Evolutionary conservation across 495 filamentous ascomycete species (phyloP).

Genomic region (Tuber microsphaerosporum): DNA sequence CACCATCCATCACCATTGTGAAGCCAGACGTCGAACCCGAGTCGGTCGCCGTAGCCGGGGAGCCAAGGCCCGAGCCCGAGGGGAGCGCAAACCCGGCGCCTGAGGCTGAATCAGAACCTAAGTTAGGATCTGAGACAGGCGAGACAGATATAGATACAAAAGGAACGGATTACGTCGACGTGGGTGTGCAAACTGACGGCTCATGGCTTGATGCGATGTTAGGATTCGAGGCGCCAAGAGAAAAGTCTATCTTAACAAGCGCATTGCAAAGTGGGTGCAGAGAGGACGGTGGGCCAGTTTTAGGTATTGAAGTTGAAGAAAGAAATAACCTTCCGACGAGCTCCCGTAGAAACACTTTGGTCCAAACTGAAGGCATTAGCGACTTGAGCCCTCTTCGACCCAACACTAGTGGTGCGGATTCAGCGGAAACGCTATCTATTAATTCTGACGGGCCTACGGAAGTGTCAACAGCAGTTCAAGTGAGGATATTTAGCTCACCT

Average conservation of each 20-base stretch:
- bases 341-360: conserved; percentile 1
- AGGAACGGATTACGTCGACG: not conserved
- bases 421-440: not conserved
- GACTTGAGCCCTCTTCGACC: not conserved
- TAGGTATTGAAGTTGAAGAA: not conserved
- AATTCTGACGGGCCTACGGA: conserved; percentile 1
- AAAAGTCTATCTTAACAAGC: not conserved
- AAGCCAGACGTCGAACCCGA: not conserved
- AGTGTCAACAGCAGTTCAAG: not conserved
- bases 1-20: not conserved
- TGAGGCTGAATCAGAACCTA: not conserved
- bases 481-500: not conserved
- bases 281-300: not conserved
- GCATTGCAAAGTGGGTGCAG: not conserved
- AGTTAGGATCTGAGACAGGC: not conserved
- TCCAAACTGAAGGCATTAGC: not conserved
- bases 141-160: not conserved
- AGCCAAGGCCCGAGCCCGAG: not conserved
- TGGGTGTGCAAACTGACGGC: not conserved
- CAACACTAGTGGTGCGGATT: not conserved
- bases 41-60: not conserved
- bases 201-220: not conserved
- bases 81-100: not conserved
- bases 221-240: not conserved
- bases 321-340: not conserved